Percentiles rank a stretch among this genome's conserved stretches.
Conservation (phyloP, 2,329 filamentous ascomycete genomes). For the Colletotrichum orchidophilum region DNA sequence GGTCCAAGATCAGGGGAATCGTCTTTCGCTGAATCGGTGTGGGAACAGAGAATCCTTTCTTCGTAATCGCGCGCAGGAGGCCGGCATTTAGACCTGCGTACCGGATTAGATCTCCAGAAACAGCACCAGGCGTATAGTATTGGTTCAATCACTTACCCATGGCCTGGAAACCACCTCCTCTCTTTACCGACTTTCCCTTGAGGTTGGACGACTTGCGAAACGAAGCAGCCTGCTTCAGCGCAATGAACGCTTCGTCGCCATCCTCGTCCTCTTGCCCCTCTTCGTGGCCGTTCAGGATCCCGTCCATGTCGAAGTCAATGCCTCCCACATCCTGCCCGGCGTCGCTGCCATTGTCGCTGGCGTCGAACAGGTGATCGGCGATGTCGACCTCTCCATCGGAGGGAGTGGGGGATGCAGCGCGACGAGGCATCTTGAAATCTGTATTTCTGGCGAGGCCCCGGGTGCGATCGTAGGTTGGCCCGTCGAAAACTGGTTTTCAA, state of each 20-base stretch:
- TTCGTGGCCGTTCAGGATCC: slow-evolving; percentile 68
- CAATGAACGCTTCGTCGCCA: slow-evolving; percentile 90
- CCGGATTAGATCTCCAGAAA: not conserved
- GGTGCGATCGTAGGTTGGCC: not conserved
- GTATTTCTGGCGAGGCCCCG: not conserved
- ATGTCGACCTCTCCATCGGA: slow-evolving; percentile 96
- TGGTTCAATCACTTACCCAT: slow-evolving; percentile 70
- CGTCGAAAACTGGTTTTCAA: not conserved
- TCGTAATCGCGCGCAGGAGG: slow-evolving; percentile 87
- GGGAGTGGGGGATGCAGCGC: slow-evolving; percentile 80
- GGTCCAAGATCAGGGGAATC: slow-evolving; percentile 88
- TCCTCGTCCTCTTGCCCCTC: slow-evolving; percentile 66
- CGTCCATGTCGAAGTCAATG: slow-evolving; percentile 64
- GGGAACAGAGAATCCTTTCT: slow-evolving; percentile 95
- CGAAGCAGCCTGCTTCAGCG: slow-evolving; percentile 83
- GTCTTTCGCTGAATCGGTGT: slow-evolving; percentile 98
- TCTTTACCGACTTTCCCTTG: slow-evolving; percentile 88
- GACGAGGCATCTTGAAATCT: slow-evolving; percentile 68
- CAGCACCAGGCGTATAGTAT: not conserved
- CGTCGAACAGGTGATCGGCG: slow-evolving; percentile 74
- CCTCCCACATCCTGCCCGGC: slow-evolving; percentile 52
- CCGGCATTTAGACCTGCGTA: slow-evolving; percentile 75
- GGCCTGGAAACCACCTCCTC: slow-evolving; percentile 94
- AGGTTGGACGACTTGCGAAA: slow-evolving; percentile 86
- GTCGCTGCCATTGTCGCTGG: slow-evolving; percentile 50